These are phyloP conservation scores for Mycocentrospora acerina DNA, from an alignment of 2,329 filamentous ascomycete species.

Conservation along the genomic window DNA sequence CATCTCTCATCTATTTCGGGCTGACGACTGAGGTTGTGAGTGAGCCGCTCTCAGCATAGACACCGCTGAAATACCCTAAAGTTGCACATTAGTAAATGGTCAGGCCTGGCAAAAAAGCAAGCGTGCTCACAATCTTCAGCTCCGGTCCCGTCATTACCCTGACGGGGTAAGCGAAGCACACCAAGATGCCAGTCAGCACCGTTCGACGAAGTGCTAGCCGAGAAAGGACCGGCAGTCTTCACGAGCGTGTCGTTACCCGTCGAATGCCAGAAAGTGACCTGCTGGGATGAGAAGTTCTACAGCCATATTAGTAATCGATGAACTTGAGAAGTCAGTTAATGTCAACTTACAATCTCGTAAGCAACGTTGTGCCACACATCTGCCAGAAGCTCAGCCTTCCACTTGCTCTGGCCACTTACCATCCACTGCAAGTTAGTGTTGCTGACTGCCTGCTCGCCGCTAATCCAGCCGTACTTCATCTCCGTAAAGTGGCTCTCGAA, in stretches of 20 bases:
- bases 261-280: slow-evolving; percentile 70
- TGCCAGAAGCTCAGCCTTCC: slow-evolving; percentile 62
- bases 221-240: slow-evolving; percentile 62
- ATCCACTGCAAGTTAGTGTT: slow-evolving; percentile 64
- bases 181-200: slow-evolving; percentile 74
- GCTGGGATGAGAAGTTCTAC: slow-evolving; percentile 61
- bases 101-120: too few relatives aligned
- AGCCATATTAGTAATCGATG: slow-evolving; percentile 12
- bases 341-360: slow-evolving; percentile 61
- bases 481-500: slow-evolving; percentile 75
- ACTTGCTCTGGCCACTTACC: slow-evolving; percentile 61
- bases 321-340: neutral
- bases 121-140: slow-evolving; percentile 70
- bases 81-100: too few relatives aligned
- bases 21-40: slow-evolving; percentile 38
- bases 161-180: slow-evolving; percentile 64
- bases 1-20: slow-evolving; percentile 11
- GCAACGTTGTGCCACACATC: slow-evolving; percentile 75
- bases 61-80: slow-evolving; percentile 71
- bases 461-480: slow-evolving; percentile 67
- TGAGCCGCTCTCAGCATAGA: slow-evolving; percentile 66
- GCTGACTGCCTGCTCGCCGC: slow-evolving; percentile 51
- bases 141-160: slow-evolving; percentile 53
- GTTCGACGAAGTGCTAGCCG: slow-evolving; percentile 63
- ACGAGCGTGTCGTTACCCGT: slow-evolving; percentile 60